phyloP scores from a whole-genome alignment of 2,329 filamentous ascomycete species.

The Aspergillus jensenii region DNA sequence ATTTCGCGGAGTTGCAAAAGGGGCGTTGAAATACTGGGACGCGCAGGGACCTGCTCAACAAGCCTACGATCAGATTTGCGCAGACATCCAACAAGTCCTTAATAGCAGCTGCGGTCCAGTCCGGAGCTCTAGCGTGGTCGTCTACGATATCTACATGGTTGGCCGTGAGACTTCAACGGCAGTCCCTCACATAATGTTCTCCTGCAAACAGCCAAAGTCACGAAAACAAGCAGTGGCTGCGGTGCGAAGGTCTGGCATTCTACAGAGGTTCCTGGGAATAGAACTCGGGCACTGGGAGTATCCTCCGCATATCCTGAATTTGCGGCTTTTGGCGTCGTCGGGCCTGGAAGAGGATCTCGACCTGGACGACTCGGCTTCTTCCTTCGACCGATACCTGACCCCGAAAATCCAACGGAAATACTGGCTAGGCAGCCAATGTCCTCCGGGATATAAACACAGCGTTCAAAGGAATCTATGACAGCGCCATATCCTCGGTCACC shows the following conservation, averaged over 20 bases:
- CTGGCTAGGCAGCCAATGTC: neutral
- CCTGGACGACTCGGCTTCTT: no score
- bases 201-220: neutral
- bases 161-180: neutral
- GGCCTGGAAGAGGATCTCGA: no score
- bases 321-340: neutral
- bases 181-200: neutral
- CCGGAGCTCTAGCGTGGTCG: neutral
- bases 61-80: neutral
- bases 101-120: neutral
- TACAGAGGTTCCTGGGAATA: neutral
- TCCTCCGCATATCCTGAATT: neutral
- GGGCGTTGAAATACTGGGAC: neutral
- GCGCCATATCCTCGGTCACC: no score
- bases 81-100: neutral
- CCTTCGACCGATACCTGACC: neutral
- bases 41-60: neutral
- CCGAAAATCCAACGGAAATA: neutral
- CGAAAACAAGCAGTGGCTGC: neutral
- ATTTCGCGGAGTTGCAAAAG: neutral
- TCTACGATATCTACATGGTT: neutral
- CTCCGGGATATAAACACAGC: neutral
- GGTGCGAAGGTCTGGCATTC: neutral
- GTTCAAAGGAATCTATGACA: no score
- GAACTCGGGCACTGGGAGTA: neutral